Evolutionary conservation across 2,329 filamentous ascomycete species (phyloP), one percentile per base, ranked within the genome.

Genomic region (Chaetomium olivaceum): DNA sequence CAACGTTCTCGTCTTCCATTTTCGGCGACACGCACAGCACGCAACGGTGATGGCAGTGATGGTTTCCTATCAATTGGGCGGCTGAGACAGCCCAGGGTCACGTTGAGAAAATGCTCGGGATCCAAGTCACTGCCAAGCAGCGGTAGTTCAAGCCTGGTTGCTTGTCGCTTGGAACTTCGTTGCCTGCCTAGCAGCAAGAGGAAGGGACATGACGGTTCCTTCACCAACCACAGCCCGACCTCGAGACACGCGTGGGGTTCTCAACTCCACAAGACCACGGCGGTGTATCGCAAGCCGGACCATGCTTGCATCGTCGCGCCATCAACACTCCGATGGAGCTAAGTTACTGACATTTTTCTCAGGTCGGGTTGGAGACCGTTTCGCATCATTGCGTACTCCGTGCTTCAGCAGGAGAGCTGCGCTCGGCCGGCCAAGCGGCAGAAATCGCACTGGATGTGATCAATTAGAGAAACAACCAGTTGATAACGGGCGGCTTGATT

Each of bases 141-240:
- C 63, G 58, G 67, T 61, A 61, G 51, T 69, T 62, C 36, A 50
- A 58, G n/a, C 31, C 51, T 19, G 48, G 23, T 33, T 60, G 50
- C 39, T 61, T 58, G 51, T 61, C 36, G 48, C 50, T 58, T 63
- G 39, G 36, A 63, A 55, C n/a, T 43, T 51, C 14, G 52, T 29
- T 51, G 51, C 52, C 33, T n/a, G 23, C 33, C 27, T 25, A 43
- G n/a, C 62, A 51, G 16, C 33, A 48, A 61, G 11, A 36, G 39
- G 43, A 61, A 36, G 39, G 39, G 52, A 19, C 12, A 43, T 33
- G 33, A 48, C 39, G 29, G 21, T 25, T 16, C 27, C 58, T 23
- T 29, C 43, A 51, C 67, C 67, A 69, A 69, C 67, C 67, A 69
- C 62, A 65, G 58, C 55, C 60, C 58, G 58, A 39, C 61, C 43